These are phyloP conservation scores for Colletotrichum costaricense DNA, from an alignment of 2,329 filamentous ascomycete genomes.

Conservation along the genomic window DNA sequence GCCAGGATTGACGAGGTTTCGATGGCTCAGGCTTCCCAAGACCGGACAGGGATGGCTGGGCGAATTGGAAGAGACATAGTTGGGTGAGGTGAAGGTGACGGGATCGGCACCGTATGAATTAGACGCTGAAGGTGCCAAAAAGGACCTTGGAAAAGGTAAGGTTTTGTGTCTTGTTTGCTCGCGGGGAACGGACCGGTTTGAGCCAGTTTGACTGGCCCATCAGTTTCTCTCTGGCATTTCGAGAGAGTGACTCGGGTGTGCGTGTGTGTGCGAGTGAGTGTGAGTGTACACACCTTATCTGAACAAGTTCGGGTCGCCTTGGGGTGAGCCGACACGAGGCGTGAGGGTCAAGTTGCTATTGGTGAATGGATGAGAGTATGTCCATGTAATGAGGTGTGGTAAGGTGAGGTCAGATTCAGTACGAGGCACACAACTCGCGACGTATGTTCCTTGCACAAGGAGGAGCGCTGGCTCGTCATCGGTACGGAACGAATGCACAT, in stretches of 20 bases:
- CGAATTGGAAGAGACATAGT: constrained; percentile 18
- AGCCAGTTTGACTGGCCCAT: neutral
- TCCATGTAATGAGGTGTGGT: constrained; percentile 17
- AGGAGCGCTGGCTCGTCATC: constrained; percentile 4
- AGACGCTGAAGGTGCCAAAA: neutral
- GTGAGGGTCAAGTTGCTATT: constrained; percentile 8
- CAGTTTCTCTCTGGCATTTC: neutral
- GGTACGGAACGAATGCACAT: neutral
- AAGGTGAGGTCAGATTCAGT: constrained; percentile 11
- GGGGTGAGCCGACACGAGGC: constrained; percentile 22
- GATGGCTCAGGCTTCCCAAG: constrained; percentile 18
- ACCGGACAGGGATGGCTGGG: constrained; percentile 45
- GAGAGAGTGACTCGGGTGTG: neutral
- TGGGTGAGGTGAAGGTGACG: constrained; percentile 2
- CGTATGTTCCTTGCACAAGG: constrained; percentile 21
- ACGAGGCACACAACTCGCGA: constrained; percentile 8
- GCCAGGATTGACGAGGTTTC: constrained; percentile 32
- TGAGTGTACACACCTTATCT: neutral
- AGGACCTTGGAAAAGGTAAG: neutral
- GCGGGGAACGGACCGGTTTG: neutral
- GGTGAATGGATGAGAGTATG: neutral
- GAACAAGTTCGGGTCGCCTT: constrained; percentile 4
- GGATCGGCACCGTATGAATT: constrained; percentile 10
- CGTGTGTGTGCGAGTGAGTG: neutral
- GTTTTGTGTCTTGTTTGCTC: constrained; percentile 19